A percentile compares a stretch with the other conserved stretches of the same genome.
Evolutionary conservation across 768 basidiomycete genomes (phyloP).

Genomic region (Serpula lacrymans): DNA sequence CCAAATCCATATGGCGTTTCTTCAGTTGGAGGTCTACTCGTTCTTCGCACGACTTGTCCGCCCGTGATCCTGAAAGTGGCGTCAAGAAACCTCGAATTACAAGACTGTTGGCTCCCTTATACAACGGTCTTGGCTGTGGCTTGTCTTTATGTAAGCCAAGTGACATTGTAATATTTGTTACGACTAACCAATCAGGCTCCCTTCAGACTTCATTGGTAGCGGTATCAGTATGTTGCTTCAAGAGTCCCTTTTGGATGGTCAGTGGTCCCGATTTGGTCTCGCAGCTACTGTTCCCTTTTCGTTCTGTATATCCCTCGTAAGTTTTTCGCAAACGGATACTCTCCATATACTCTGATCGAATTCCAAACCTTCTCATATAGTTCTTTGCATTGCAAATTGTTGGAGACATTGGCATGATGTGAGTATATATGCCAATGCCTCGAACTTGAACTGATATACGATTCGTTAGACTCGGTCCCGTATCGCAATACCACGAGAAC

Average conservation of each 20-base stretch:
- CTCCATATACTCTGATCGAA: conserved; percentile 3
- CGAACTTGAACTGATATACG: conserved; percentile 4
- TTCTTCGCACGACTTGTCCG: conserved; percentile 27
- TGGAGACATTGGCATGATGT: conserved; percentile 64
- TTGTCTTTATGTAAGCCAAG: conserved; percentile 57
- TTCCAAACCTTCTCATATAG: conserved; percentile 29
- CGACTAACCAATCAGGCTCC: conserved; percentile 4
- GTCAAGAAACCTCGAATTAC: conserved; percentile 40
- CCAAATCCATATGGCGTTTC: conserved; percentile 15
- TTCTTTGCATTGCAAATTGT: conserved; percentile 75
- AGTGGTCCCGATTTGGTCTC: conserved; percentile 62
- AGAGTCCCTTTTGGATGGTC: conserved; percentile 67
- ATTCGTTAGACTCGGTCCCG: conserved; percentile 62
- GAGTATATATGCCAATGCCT: conserved; percentile 19
- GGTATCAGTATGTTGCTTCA: conserved; percentile 57
- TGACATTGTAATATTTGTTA: conserved; percentile 1
- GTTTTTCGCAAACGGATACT: conserved; percentile 18
- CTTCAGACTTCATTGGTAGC: conserved; percentile 63
- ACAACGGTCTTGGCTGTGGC: conserved; percentile 66
- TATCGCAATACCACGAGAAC: conserved; percentile 83
- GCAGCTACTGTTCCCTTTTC: conserved; percentile 65
- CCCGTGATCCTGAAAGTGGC: conserved; percentile 52
- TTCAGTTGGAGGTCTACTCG: conserved; percentile 49
- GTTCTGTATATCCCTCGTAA: conserved; percentile 71
- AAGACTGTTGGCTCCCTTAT: conserved; percentile 68